Evolutionary conservation across 805 yeast species (phyloP).

Genomic region (Wickerhamomyces canadensis): DNA sequence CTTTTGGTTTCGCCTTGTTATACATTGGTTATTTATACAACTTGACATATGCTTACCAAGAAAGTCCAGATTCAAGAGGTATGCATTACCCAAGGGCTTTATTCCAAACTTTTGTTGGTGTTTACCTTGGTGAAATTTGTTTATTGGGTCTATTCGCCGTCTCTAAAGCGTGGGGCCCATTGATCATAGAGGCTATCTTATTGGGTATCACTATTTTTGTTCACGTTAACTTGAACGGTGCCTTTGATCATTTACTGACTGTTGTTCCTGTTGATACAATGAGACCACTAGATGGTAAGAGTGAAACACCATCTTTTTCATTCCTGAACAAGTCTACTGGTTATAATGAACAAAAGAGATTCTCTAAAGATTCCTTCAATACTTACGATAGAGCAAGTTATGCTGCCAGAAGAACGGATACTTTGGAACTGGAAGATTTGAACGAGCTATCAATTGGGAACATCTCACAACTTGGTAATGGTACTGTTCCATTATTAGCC

Average conservation of each 20-base stretch:
- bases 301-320: slow-evolving; percentile 53
- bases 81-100: slow-evolving; percentile 82
- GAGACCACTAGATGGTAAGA: slow-evolving; percentile 70
- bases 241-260: slow-evolving; percentile 57
- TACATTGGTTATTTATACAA: slow-evolving; percentile 79
- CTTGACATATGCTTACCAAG: slow-evolving; percentile 62
- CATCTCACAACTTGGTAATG: slow-evolving; percentile 16
- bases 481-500: slow-evolving; percentile 56
- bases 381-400: slow-evolving; percentile 2
- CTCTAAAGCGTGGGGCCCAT: slow-evolving; percentile 94
- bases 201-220: slow-evolving; percentile 60
- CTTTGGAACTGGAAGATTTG: slow-evolving; percentile 23
- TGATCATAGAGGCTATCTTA: slow-evolving; percentile 66
- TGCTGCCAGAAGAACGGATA: slow-evolving; percentile 9
- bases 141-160: slow-evolving; percentile 81
- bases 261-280: slow-evolving; percentile 66
- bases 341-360: slow-evolving; percentile 3
- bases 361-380: slow-evolving; percentile 7
- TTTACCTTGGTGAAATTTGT: slow-evolving; percentile 84
- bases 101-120: slow-evolving; percentile 82
- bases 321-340: slow-evolving; percentile 4
- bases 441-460: slow-evolving; percentile 17
- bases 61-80: slow-evolving; percentile 74
- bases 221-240: slow-evolving; percentile 57
- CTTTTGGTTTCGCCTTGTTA: slow-evolving; percentile 61